phyloP scores from a whole-genome alignment of 2,329 filamentous ascomycete species.

The Conoideocrella luteorostrata region DNA sequence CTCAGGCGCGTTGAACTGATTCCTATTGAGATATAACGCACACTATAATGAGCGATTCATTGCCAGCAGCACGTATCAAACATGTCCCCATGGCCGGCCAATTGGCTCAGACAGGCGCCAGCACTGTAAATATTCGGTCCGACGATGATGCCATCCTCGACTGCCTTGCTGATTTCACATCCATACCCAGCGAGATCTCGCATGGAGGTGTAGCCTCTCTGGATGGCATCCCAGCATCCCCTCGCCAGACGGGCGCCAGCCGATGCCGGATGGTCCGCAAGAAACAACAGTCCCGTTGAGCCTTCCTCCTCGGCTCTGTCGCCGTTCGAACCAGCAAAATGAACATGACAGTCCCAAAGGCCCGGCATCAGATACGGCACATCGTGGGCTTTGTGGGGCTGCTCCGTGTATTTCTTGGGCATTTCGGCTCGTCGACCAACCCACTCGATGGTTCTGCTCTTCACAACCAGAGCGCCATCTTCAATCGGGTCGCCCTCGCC shows the following conservation, averaged over 20 bases:
- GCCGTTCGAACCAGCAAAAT: constrained; percentile 32
- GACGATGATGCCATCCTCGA: constrained; percentile 36
- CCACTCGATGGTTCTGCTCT: constrained; percentile 30
- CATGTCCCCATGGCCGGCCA: constrained; percentile 40
- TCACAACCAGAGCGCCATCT: constrained; percentile 27
- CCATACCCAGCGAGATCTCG: constrained; percentile 42
- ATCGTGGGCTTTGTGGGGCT: constrained; percentile 17
- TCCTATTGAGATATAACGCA: no score
- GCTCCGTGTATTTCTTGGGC: constrained; percentile 23
- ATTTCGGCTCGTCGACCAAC: constrained; percentile 22
- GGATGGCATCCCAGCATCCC: constrained; percentile 31
- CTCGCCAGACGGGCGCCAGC: constrained; percentile 33
- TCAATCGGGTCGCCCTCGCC: constrained; percentile 26
- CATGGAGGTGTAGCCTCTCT: constrained; percentile 43
- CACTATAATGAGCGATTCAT: no score
- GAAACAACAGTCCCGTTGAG: constrained; percentile 16
- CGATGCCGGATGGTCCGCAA: constrained; percentile 23
- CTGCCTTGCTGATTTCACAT: constrained; percentile 33
- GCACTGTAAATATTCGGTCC: constrained; percentile 43
- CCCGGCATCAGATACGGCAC: constrained; percentile 42
- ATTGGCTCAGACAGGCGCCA: constrained; percentile 36
- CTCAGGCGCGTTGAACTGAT: no score
- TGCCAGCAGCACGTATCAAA: no score
- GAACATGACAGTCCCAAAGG: constrained; percentile 46
- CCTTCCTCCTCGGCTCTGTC: constrained; percentile 13